These are phyloP conservation scores for Polytrichum formosum DNA, from an alignment of 225 moss, liverwort and hornwort genomes.

Conservation along the genomic window DNA sequence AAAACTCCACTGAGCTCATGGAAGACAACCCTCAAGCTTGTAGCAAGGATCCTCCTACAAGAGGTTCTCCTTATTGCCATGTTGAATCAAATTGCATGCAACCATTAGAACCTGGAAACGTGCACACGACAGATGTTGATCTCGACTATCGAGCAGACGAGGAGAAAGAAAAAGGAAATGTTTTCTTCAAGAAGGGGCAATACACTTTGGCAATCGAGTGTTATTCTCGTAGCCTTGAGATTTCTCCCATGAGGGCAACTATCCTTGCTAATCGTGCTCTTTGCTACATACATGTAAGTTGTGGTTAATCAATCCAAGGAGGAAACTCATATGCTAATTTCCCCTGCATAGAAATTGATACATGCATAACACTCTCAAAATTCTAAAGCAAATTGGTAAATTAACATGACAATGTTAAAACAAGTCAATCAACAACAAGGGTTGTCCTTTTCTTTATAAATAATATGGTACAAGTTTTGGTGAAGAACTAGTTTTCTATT, in stretches of 20 bases:
- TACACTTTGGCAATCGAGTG: constrained; percentile 41
- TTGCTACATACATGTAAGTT: constrained; percentile 31
- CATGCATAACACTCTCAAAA: no score
- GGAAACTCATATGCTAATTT: no score
- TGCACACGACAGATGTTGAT: background rate
- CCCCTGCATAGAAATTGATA: no score
- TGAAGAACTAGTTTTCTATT: no score
- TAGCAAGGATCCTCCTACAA: background rate
- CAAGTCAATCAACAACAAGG: no score
- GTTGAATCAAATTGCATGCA: background rate
- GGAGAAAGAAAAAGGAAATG: constrained; percentile 37
- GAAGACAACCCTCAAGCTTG: background rate
- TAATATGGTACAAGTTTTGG: no score
- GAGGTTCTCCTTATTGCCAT: background rate
- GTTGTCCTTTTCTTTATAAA: no score
- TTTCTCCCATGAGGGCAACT: constrained; percentile 12
- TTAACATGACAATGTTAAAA: no score
- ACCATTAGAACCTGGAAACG: background rate
- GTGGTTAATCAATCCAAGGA: no score
- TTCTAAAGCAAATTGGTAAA: no score
- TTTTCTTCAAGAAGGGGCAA: constrained; percentile 25
- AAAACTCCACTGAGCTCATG: background rate
- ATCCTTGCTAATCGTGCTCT: constrained; percentile 46
- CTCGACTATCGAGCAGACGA: constrained; percentile 11
- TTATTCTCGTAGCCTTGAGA: constrained; percentile 29